Evolutionary conservation across 305 asterid genomes (phyloP).

Genomic region (Caryopteris hybrid): DNA sequence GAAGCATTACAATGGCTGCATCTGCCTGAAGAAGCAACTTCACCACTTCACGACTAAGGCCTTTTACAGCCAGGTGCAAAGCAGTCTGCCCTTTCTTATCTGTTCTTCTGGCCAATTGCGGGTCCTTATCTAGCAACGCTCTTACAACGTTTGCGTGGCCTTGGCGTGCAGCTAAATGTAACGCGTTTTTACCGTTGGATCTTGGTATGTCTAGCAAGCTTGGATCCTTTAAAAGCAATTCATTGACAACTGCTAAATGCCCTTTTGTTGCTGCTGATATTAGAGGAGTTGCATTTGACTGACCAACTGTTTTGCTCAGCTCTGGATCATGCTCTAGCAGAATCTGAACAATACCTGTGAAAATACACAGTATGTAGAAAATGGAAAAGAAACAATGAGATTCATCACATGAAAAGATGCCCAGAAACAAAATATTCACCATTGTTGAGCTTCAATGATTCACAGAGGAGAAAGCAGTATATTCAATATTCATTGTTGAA

Average conservation of each 20-base stretch:
- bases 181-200: conserved; percentile 75
- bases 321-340: conserved; percentile 62
- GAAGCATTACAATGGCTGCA: conserved; percentile 81
- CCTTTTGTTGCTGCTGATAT: conserved; percentile 83
- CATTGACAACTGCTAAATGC: conserved; percentile 70
- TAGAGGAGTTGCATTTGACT: conserved; percentile 84
- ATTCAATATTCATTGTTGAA: too few relatives aligned
- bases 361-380: not conserved
- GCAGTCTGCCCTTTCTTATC: conserved; percentile 95
- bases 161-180: conserved; percentile 83
- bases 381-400: not conserved
- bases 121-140: conserved; percentile 68
- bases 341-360: conserved; percentile 60
- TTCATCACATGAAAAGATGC: not conserved
- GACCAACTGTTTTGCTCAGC: conserved; percentile 62
- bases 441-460: not conserved
- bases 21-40: conserved; percentile 71
- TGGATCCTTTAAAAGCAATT: conserved; percentile 59
- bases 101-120: conserved; percentile 65
- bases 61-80: conserved; percentile 83
- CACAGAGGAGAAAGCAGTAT: too few relatives aligned
- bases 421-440: not conserved
- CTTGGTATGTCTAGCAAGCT: conserved; percentile 61
- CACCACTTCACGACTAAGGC: conserved; percentile 65
- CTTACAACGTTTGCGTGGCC: conserved; percentile 70